Conservation (phyloP, 768 basidiomycete species). For the Coprinopsis marcescibilis region DNA sequence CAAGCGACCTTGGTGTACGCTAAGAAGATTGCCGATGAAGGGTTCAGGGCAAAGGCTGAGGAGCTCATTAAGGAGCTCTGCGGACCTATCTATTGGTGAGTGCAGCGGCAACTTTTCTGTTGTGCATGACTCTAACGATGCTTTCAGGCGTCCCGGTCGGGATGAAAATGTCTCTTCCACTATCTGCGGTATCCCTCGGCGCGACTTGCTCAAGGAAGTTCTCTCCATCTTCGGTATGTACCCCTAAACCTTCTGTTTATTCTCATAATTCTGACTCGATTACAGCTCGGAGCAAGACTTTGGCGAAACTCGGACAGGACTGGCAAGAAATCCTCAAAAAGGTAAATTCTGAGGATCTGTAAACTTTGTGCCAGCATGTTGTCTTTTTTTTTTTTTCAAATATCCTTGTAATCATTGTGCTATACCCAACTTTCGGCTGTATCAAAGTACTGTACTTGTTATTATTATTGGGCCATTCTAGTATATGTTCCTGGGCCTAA, state of each 20-base stretch:
- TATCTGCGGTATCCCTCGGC: conserved; percentile 67
- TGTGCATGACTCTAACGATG: neutral
- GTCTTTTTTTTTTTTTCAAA: neutral
- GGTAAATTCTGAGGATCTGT: conserved; percentile 44
- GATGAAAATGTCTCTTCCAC: conserved; percentile 64
- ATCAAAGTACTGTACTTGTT: no score
- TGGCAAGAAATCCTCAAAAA: conserved; percentile 81
- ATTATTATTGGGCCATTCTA: no score
- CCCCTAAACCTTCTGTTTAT: neutral
- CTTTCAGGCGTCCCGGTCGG: conserved; percentile 58
- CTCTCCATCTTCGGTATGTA: conserved; percentile 71
- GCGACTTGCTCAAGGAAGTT: conserved; percentile 81
- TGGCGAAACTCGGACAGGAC: conserved; percentile 68
- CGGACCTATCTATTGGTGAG: conserved; percentile 87
- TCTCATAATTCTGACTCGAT: neutral
- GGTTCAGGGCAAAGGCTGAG: conserved; percentile 81
- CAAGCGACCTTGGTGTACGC: conserved; percentile 71
- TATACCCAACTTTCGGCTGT: no score
- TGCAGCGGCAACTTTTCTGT: conserved; percentile 15
- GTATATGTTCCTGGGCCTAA: no score
- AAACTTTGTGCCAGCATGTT: no score
- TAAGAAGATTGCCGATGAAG: conserved; percentile 84
- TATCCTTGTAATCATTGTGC: no score
- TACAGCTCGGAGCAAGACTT: conserved; percentile 66
- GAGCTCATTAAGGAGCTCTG: conserved; percentile 87